Evolutionary conservation across 306 rosid species (phyloP).

Genomic region (Rosa persica): DNA sequence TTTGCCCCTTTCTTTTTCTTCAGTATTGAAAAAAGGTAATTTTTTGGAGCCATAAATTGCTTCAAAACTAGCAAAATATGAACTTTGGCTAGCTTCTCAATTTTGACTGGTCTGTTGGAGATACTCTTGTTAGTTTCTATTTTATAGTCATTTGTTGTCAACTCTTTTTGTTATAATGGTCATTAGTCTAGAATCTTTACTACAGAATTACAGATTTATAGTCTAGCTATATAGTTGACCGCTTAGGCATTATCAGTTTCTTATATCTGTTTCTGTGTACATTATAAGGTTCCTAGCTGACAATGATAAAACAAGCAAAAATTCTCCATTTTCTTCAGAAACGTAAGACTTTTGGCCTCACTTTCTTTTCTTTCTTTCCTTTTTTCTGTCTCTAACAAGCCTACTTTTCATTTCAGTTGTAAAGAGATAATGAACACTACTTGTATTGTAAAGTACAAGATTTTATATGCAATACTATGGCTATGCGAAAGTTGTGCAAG

Average conservation of each 20-base stretch:
- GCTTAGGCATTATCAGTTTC: neutral
- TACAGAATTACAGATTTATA: neutral
- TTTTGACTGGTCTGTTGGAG: neutral
- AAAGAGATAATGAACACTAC: neutral
- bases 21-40: no score
- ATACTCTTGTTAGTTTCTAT: neutral
- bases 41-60: neutral
- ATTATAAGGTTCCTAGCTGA: neutral
- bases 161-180: neutral
- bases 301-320: neutral
- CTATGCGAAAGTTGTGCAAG: neutral
- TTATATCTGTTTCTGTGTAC: neutral
- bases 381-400: neutral
- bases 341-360: neutral
- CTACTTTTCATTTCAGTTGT: neutral
- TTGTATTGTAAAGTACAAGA: neutral
- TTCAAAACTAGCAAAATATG: neutral
- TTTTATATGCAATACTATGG: neutral
- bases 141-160: no score
- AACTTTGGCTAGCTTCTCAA: neutral
- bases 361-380: neutral
- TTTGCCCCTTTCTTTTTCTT: no score
- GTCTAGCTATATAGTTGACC: neutral
- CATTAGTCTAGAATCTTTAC: neutral
- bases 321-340: neutral